Conservation (phyloP, 441 rosid genomes). For the Jatropha multifida region DNA sequence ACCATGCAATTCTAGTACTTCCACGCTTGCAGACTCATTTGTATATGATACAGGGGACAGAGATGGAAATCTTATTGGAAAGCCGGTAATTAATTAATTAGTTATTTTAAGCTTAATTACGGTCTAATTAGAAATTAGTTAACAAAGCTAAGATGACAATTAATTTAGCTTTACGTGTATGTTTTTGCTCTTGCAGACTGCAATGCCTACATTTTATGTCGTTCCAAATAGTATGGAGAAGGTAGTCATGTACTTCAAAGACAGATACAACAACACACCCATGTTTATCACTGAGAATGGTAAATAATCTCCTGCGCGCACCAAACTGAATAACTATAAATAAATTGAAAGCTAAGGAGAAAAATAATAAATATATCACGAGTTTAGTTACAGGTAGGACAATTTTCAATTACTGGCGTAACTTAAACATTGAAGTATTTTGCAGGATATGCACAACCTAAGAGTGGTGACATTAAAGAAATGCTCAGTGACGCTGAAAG, state of each 20-base stretch:
- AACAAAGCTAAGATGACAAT: neutral
- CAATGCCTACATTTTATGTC: slow-evolving; percentile 15
- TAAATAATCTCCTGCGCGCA: neutral
- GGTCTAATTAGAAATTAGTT: too few species aligned
- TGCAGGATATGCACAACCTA: slow-evolving; percentile 17
- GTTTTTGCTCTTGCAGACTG: neutral
- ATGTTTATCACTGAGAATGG: slow-evolving; percentile 21
- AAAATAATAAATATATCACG: too few species aligned
- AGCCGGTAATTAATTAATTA: neutral
- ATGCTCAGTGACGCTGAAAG: slow-evolving; percentile 15
- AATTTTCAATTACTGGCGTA: too few species aligned
- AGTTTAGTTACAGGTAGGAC: too few species aligned
- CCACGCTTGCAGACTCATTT: neutral
- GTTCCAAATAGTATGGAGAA: slow-evolving; percentile 13
- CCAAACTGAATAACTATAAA: neutral
- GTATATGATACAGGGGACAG: neutral
- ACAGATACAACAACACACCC: slow-evolving; percentile 19
- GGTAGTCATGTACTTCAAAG: slow-evolving; percentile 12
- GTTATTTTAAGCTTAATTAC: too few species aligned
- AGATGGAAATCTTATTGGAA: slow-evolving; percentile 6
- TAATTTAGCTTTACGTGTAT: neutral
- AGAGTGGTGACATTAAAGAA: neutral
- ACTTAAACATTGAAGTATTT: neutral
- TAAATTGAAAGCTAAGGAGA: neutral
- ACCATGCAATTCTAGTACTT: neutral